phyloP scores from a whole-genome alignment of 208 protist species.

The Paratrypanosoma confusum region DNA sequence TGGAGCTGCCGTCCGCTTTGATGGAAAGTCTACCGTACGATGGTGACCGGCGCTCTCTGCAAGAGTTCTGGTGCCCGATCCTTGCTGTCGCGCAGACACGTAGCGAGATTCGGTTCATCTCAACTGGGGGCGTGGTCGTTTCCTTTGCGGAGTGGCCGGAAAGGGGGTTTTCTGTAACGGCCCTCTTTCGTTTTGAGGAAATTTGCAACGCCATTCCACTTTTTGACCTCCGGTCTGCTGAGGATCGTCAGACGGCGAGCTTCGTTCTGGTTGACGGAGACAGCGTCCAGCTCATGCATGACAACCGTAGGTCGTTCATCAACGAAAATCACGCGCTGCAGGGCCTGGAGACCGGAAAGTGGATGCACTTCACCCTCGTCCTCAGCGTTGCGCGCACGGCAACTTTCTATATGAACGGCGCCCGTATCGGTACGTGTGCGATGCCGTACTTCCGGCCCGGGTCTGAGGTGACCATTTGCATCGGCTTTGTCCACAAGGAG shows the following conservation, averaged over 20 bases:
- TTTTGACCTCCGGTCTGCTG: slow-evolving; percentile 37
- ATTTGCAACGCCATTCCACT: slow-evolving; percentile 54
- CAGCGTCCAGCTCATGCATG: slow-evolving; percentile 43
- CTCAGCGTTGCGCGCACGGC: slow-evolving; percentile 35
- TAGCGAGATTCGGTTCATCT: slow-evolving; percentile 58
- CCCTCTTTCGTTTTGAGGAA: slow-evolving; percentile 55
- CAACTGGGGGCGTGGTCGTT: slow-evolving; percentile 48
- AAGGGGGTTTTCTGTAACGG: slow-evolving; percentile 48
- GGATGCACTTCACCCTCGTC: slow-evolving; percentile 56
- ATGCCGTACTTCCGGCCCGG: slow-evolving; percentile 36
- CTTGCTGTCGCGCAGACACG: slow-evolving; percentile 41
- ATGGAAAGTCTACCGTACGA: slow-evolving; percentile 35
- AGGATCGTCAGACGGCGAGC: slow-evolving; percentile 9
- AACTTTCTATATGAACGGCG: slow-evolving; percentile 61
- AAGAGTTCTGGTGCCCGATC: slow-evolving; percentile 64
- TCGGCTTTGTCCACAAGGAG: slow-evolving; percentile 38
- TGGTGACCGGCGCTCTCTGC: slow-evolving; percentile 11
- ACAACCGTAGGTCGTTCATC: slow-evolving; percentile 33
- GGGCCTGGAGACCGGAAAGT: slow-evolving; percentile 35
- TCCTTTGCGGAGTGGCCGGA: slow-evolving; percentile 47
- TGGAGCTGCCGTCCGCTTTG: slow-evolving; percentile 42
- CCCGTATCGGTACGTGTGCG: slow-evolving; percentile 33
- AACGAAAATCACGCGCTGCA: slow-evolving; percentile 60
- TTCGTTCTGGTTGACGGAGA: slow-evolving; percentile 33
- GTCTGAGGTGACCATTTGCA: slow-evolving; percentile 34